Base-by-base conservation (phyloP, 805 yeast species). In the Yarrowia sp. region DNA sequence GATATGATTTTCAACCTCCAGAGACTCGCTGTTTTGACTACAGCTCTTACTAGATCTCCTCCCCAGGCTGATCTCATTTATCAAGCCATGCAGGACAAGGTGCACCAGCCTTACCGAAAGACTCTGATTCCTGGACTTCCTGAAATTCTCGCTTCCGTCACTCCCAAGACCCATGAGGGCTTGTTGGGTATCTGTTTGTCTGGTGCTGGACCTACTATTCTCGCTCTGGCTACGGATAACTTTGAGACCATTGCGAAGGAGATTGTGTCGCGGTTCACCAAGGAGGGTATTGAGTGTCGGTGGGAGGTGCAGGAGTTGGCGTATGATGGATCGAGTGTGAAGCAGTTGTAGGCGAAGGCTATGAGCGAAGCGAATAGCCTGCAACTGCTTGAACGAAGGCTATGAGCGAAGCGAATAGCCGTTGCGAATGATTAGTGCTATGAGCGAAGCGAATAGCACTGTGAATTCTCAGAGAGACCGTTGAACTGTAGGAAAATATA, bases 181-280 rank as follows among this genome's bases (percentile, higher is more conserved):
- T 81, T 92, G 55, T 81, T 95, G 66, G 99, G 99, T 62, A 90
- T 95, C 71, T 95, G 99, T 75, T 81, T 95, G 66, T 89, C 96
- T 32, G 99, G 99, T 63, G 99, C 99, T 7, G 99, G 99, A 8
- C 99, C 99, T 65, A 95, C 99, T 8, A 92, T 95, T 65, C 79
- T 95, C 68, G 96, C 97, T 45, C 82, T 95, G 68, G 98, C 99
- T 4, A 92, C 97, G 4, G 87, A 84, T 17, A 89, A 90, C 75
- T 95, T 86, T 70, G 97, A 92, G 8, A 81, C 79, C 11, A 92
- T 95, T 70, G 97, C 99, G 8, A 74, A 75, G 6, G 89, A 86
- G 63, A 92, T 95, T 68, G 81, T 91, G 58, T 77, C 77, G 65
- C 82, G 90, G 66, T 92, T 95, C 77, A 75, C 80, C 62, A 78